Conservation (phyloP, 2,329 filamentous ascomycete genomes). For the Epichloe aotearoae region DNA sequence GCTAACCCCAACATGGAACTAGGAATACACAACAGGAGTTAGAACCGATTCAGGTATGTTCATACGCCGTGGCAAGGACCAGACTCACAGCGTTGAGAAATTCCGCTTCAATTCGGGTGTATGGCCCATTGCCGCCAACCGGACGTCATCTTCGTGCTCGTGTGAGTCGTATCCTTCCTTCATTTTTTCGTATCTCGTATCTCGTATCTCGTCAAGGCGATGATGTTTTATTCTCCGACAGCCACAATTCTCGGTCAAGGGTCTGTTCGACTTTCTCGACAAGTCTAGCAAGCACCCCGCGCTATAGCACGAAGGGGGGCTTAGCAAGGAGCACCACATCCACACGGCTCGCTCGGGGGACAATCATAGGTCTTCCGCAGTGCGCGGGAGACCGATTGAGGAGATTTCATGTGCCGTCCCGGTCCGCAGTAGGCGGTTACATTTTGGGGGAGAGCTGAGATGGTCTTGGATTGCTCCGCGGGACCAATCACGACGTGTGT, state of each 20-base stretch:
- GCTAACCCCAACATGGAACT: conserved; percentile 28
- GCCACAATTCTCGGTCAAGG: background rate
- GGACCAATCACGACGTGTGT: too few species aligned
- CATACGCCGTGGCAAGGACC: background rate
- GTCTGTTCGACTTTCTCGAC: background rate
- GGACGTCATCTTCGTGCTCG: conserved; percentile 12
- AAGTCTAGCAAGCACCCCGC: too few species aligned
- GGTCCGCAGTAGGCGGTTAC: background rate
- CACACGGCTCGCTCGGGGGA: background rate
- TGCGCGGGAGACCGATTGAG: conserved; percentile 2
- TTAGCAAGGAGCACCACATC: too few species aligned
- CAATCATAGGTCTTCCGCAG: background rate
- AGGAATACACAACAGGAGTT: background rate
- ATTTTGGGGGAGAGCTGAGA: too few species aligned
- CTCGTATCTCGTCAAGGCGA: background rate
- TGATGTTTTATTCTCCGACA: background rate
- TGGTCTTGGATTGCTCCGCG: too few species aligned
- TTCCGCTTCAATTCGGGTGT: conserved; percentile 13
- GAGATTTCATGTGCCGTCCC: background rate
- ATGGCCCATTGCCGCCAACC: conserved; percentile 14
- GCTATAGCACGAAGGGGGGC: too few species aligned
- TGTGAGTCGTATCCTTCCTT: background rate
- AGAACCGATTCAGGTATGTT: background rate
- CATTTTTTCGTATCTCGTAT: conserved; percentile 1
- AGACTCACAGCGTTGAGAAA: conserved; percentile 13